Conservation (phyloP, 371 early-diverging fungal species). For the Chytridium lagenaria region DNA sequence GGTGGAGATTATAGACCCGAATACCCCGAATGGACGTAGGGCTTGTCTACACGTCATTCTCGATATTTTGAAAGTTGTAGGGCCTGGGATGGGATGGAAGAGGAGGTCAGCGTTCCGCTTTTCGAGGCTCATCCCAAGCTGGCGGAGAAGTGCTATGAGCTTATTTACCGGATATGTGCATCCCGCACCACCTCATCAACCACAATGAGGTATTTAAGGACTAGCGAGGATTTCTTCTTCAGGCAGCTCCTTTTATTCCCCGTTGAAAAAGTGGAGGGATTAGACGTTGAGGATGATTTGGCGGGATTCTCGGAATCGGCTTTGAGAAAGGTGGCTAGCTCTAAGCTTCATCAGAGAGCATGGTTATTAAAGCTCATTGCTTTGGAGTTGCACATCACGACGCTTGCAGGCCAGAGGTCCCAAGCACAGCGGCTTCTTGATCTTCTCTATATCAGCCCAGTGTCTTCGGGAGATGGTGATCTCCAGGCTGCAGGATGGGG, state of each 20-base stretch:
- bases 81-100: constrained; percentile 41
- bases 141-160: constrained; percentile 84
- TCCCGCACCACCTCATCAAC: constrained; percentile 69
- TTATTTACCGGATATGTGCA: constrained; percentile 80
- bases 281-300: background rate
- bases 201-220: constrained; percentile 83
- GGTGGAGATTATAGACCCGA: constrained; percentile 37
- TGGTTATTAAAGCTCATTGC: constrained; percentile 88
- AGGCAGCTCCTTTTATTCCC: constrained; percentile 51
- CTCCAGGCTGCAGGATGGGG: background rate
- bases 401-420: constrained; percentile 53
- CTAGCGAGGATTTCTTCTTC: constrained; percentile 73
- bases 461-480: constrained; percentile 17
- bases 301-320: background rate
- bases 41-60: constrained; percentile 74
- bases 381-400: constrained; percentile 76
- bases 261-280: constrained; percentile 15
- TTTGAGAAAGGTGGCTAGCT: constrained; percentile 33
- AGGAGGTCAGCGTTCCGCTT: constrained; percentile 49
- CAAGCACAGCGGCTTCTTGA: constrained; percentile 66
- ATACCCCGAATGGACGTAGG: constrained; percentile 22
- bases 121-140: constrained; percentile 76
- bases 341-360: constrained; percentile 84
- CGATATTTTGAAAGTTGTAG: constrained; percentile 56
- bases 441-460: constrained; percentile 60